Evolutionary conservation across 139 green algal genomes (phyloP), one percentile per base, ranked within the genome.

Genomic region (Chlamydomonas incerta): DNA sequence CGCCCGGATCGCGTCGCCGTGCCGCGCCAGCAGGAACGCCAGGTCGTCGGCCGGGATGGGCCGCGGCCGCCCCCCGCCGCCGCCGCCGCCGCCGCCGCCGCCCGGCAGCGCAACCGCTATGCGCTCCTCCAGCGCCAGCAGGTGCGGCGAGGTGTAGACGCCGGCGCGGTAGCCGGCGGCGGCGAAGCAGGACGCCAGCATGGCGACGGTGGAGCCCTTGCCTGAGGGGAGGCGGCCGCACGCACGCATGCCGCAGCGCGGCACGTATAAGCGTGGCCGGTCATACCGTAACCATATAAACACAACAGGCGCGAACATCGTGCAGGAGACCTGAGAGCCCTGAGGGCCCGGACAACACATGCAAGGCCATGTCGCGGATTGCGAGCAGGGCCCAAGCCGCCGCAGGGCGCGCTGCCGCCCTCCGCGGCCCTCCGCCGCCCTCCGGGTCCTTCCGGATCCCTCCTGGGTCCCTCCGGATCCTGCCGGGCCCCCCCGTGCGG

Each of bases 141-240:
- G 74, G 87, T 99, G 96, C 0, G 96, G 96, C 57, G 93, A 96
- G 57, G 94, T 98, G 89, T 99, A 99, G 0, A 76, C 62, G 18
- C 96, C 96, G 1, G 94, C 91, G 2, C 57, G 86, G 65, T 95
- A 93, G 1, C 94, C 94, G 13, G 92, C 91, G 8, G 89, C 63
- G 0, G 81, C 66, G n/a, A 98, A 82, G 21, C 96, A 92, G n/a
- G 46, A 52, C 3, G 90, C 75, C 21, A 99, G 82, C 70, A 98
- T 81, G 24, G 93, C 76, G 0, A 87, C 91, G 11, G 90, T 94
- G 67, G 95, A 98, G 26, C 96, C 96, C 77, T 99, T 99, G 85
- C 96, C 96, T 90, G 63, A 34, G 31, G 50, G 31, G 23, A 55
- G 34, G 60, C 23, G 14, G 72, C n/a, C n/a, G n/a, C n/a, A n/a